These are phyloP conservation scores for Malbranchea cinnamomea DNA, from an alignment of 2,329 filamentous ascomycete species.

Conservation along the genomic window DNA sequence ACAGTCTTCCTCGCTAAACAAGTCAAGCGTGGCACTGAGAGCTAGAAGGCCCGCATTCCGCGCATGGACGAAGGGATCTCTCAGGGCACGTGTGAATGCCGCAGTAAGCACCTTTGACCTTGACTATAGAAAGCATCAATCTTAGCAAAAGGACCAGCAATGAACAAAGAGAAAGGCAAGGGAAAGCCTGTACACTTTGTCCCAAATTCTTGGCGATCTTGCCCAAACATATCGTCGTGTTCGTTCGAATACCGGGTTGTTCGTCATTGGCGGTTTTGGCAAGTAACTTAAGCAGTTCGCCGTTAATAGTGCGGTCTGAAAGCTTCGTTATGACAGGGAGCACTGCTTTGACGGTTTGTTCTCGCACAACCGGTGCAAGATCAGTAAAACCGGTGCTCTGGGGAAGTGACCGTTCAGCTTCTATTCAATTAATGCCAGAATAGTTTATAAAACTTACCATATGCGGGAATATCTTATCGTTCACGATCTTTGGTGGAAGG, in stretches of 20 bases:
- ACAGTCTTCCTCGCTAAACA: conserved; percentile 81
- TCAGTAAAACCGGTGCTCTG: conserved; percentile 92
- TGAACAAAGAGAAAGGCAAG: not conserved
- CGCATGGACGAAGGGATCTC: conserved; percentile 90
- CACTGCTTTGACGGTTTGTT: conserved; percentile 92
- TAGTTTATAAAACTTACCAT: conserved; percentile 48
- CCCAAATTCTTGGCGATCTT: conserved; percentile 89
- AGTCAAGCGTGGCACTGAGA: conserved; percentile 67
- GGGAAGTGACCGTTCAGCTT: not conserved
- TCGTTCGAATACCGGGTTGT: conserved; percentile 90
- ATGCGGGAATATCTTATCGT: conserved; percentile 92
- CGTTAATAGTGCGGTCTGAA: conserved; percentile 84
- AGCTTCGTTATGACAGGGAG: conserved; percentile 76
- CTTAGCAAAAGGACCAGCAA: conserved; percentile 14
- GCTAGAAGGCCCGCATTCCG: conserved; percentile 80
- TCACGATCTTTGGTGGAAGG: conserved; percentile 73
- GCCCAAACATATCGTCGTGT: conserved; percentile 92
- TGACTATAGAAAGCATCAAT: conserved; percentile 37
- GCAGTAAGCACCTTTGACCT: conserved; percentile 83
- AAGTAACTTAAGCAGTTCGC: conserved; percentile 75
- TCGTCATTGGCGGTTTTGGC: conserved; percentile 97
- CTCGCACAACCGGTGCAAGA: conserved; percentile 73
- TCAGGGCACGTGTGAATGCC: conserved; percentile 74
- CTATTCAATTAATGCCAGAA: not conserved
- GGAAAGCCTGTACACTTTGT: conserved; percentile 30